phyloP scores from a whole-genome alignment of 305 asterid species.

The Stenogyne calaminthoides region DNA sequence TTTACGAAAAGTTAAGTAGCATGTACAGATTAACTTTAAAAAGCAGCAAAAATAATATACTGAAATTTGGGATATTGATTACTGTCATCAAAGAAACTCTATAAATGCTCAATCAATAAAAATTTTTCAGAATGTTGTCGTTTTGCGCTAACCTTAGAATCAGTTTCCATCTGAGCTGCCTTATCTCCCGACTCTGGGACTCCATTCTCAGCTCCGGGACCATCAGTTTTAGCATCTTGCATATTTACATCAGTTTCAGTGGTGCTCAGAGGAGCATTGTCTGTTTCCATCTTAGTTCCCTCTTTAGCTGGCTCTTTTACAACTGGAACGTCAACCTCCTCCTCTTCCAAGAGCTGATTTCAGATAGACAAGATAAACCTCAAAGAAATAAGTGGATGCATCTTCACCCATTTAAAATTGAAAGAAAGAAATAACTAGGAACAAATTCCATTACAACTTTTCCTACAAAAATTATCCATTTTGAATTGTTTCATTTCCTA shows the following conservation, averaged over 20 bases:
- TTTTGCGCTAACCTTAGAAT: slow-evolving; percentile 56
- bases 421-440: not conserved
- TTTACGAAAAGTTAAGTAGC: not conserved
- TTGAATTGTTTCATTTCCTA: not conserved
- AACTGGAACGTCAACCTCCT: slow-evolving; percentile 71
- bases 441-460: not conserved
- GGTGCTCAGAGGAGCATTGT: slow-evolving; percentile 53
- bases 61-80: not conserved
- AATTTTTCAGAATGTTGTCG: not conserved
- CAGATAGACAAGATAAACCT: not conserved
- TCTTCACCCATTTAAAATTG: not conserved
- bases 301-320: slow-evolving; percentile 53
- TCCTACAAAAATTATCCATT: not conserved
- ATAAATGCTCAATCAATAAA: not conserved
- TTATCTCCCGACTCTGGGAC: slow-evolving; percentile 66
- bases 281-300: slow-evolving; percentile 76
- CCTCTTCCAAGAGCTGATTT: slow-evolving; percentile 86
- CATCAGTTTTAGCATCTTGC: slow-evolving; percentile 66
- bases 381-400: not conserved
- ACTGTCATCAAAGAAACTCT: not conserved
- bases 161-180: slow-evolving; percentile 78
- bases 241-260: slow-evolving; percentile 69
- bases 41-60: not conserved
- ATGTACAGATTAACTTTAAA: not conserved
- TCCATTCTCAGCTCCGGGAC: slow-evolving; percentile 68